phyloP scores from a whole-genome alignment of 1,139 yeast genomes.

The Magnusiomyces tetraspermus region DNA sequence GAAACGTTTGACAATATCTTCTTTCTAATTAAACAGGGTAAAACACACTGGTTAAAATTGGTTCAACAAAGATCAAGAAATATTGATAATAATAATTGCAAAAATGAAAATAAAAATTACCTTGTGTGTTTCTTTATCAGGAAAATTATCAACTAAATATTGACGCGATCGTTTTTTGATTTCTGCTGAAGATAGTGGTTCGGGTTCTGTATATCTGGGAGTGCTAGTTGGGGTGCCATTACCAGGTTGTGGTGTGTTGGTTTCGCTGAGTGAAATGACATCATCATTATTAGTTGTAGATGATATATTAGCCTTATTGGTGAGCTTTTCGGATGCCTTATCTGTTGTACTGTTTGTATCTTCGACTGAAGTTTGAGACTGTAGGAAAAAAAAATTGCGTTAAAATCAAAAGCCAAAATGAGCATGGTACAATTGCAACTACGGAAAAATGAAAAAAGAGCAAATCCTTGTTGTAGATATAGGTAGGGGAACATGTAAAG shows the following conservation, averaged over 20 bases:
- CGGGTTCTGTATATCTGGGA: background rate
- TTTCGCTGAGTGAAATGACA: background rate
- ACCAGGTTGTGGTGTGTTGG: background rate
- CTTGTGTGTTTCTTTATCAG: constrained; percentile 11
- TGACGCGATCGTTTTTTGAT: constrained; percentile 11
- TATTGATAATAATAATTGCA: too few relatives aligned
- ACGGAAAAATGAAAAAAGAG: too few relatives aligned
- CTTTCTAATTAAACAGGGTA: constrained; percentile 18
- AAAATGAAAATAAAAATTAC: constrained; percentile 7
- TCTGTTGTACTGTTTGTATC: background rate
- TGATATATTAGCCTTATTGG: background rate
- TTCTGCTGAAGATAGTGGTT: constrained; percentile 11
- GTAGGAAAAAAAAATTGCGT: background rate
- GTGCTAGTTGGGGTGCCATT: background rate
- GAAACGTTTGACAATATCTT: constrained; percentile 48
- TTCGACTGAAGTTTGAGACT: background rate
- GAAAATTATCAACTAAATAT: constrained; percentile 14
- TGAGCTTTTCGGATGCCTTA: background rate
- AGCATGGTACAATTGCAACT: too few relatives aligned
- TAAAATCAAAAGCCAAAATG: too few relatives aligned
- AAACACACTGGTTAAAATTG: background rate
- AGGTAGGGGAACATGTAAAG: too few relatives aligned
- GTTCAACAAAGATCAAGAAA: background rate
- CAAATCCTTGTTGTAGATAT: too few relatives aligned
- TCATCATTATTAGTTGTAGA: background rate